phyloP scores from a whole-genome alignment of 768 basidiomycete species.

The Hygrophoropsis aurantiaca region DNA sequence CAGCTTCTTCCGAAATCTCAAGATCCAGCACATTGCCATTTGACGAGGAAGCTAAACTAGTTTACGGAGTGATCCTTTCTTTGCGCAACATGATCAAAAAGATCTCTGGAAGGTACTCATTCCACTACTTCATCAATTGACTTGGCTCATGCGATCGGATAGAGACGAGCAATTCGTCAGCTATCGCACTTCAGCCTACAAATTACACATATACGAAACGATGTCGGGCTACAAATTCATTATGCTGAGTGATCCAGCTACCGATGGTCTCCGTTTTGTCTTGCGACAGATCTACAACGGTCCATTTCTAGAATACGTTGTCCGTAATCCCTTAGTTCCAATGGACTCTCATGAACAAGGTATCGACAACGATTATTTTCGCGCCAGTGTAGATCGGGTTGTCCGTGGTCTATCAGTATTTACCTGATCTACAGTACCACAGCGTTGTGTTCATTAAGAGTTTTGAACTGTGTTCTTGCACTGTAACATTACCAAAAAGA shows the following conservation, averaged over 20 bases:
- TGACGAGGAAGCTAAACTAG: conserved; percentile 96
- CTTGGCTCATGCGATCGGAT: conserved; percentile 5
- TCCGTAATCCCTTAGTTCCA: conserved; percentile 82
- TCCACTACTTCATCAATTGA: background rate
- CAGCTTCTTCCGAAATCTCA: conserved; percentile 19
- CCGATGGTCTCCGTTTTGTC: conserved; percentile 80
- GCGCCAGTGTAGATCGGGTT: conserved; percentile 74
- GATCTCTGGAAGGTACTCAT: conserved; percentile 74
- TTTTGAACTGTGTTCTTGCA: conserved; percentile 19
- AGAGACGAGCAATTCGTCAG: conserved; percentile 91
- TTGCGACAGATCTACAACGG: conserved; percentile 91
- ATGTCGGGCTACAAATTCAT: conserved; percentile 92
- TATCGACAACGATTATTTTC: conserved; percentile 91
- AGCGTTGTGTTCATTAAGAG: conserved; percentile 6
- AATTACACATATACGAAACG: conserved; percentile 91
- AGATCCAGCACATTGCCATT: conserved; percentile 69
- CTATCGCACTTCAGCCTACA: conserved; percentile 91
- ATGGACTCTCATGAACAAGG: conserved; percentile 85
- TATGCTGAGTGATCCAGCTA: conserved; percentile 84
- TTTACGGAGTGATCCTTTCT: conserved; percentile 93
- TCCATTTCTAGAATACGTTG: conserved; percentile 91
- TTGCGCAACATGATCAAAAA: conserved; percentile 95
- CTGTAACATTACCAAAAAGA: conserved; percentile 11
- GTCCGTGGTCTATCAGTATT: conserved; percentile 59
- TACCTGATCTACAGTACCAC: conserved; percentile 27